phyloP scores from a whole-genome alignment of 768 basidiomycete genomes.

The Fomitopsis pulvina region DNA sequence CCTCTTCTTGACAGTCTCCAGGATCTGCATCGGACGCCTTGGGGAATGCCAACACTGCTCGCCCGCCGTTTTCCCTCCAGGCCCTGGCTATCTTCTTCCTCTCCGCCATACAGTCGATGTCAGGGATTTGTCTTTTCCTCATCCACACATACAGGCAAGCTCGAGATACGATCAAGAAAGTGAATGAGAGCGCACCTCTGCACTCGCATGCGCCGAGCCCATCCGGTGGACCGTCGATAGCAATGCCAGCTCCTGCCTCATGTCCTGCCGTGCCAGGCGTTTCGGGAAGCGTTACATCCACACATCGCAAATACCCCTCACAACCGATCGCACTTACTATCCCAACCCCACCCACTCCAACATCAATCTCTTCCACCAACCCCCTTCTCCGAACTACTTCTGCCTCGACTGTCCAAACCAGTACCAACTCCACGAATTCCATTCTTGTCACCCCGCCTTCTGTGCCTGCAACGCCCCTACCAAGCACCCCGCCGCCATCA shows the following conservation, averaged over 20 bases:
- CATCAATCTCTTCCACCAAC: constrained; percentile 3
- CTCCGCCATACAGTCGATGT: constrained; percentile 66
- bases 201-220: not conserved
- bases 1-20: not conserved
- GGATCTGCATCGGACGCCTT: not conserved
- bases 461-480: constrained; percentile 14
- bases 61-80: constrained; percentile 32
- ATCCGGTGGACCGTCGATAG: not conserved
- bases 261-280: not conserved
- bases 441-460: constrained; percentile 4
- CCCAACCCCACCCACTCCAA: constrained; percentile 8
- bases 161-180: constrained; percentile 55
- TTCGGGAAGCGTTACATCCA: not conserved
- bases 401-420: not conserved
- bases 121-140: constrained; percentile 60
- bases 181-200: constrained; percentile 35
- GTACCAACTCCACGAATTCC: not conserved
- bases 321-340: not conserved
- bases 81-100: constrained; percentile 62
- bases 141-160: constrained; percentile 64
- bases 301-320: not conserved
- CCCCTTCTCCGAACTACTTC: constrained; percentile 4
- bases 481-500: constrained; percentile 8
- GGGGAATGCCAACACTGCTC: not conserved
- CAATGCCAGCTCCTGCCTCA: not conserved